A percentile compares a stretch with the other conserved stretches of the same genome.
phyloP scores from a whole-genome alignment of 169 alveolate genomes.

The Plasmodium blacklocki region DNA sequence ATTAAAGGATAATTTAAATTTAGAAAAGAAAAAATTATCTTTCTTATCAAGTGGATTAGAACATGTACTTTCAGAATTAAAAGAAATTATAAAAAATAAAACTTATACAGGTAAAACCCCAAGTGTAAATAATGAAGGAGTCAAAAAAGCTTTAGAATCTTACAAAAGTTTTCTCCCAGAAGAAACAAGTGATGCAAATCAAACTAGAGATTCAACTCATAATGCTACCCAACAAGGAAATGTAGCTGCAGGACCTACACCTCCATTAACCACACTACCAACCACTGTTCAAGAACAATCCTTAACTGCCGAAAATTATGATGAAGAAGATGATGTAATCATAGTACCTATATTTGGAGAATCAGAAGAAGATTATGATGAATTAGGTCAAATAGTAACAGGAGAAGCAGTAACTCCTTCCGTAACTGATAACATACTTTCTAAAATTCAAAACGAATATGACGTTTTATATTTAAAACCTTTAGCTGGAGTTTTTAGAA shows the following conservation, averaged over 20 bases:
- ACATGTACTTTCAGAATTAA: conserved; percentile 37
- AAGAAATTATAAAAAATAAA: conserved; percentile 27
- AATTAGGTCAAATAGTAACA: not conserved
- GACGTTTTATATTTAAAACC: conserved; percentile 14
- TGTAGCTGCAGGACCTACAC: no score
- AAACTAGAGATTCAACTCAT: no score
- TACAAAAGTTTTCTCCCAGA: conserved; percentile 34
- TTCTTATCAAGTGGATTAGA: conserved; percentile 47
- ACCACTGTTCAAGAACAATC: no score
- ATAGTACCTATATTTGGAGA: not conserved
- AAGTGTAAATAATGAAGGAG: not conserved
- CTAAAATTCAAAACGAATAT: not conserved
- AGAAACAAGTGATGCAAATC: not conserved
- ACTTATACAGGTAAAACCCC: conserved; percentile 12
- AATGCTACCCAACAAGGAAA: no score
- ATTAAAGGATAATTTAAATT: conserved; percentile 16
- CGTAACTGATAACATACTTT: not conserved
- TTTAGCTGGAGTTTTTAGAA: conserved; percentile 28
- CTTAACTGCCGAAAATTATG: no score
- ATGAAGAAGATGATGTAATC: conserved; percentile 18
- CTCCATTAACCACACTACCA: no score
- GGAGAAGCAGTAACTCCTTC: conserved; percentile 15
- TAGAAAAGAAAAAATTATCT: conserved; percentile 28
- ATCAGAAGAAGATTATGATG: not conserved
- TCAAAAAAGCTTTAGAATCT: conserved; percentile 5